phyloP scores from a whole-genome alignment of 352 stramenopile genomes.

The Peronospora belbahrii region DNA sequence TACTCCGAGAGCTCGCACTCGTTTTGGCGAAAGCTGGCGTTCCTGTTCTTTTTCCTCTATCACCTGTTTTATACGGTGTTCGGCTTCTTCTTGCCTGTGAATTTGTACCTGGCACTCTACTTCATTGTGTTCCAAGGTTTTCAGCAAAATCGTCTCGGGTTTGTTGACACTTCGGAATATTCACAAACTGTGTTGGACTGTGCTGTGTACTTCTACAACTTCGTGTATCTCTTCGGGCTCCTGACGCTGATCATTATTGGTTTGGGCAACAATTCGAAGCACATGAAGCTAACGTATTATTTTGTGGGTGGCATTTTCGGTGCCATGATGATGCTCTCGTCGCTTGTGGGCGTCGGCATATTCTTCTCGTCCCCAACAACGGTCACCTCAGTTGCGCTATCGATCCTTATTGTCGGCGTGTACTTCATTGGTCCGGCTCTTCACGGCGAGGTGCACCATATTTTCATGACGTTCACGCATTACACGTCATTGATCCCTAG shows the following conservation, averaged over 20 bases:
- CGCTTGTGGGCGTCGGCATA: slow-evolving; percentile 58
- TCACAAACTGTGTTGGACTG: slow-evolving; percentile 46
- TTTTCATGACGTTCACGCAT: slow-evolving; percentile 82
- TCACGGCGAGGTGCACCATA: slow-evolving; percentile 75
- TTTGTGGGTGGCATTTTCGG: slow-evolving; percentile 65
- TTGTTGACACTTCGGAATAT: slow-evolving; percentile 73
- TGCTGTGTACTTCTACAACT: slow-evolving; percentile 74
- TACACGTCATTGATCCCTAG: slow-evolving; percentile 83
- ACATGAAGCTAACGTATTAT: slow-evolving; percentile 85
- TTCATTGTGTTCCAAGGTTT: slow-evolving; percentile 88
- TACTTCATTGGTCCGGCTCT: slow-evolving; percentile 81
- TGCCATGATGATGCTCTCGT: slow-evolving; percentile 77
- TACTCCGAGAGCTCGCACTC: slow-evolving; percentile 81
- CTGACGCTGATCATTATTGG: slow-evolving; percentile 83
- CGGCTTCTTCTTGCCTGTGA: slow-evolving; percentile 66
- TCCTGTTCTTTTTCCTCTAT: slow-evolving; percentile 76
- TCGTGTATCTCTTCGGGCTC: slow-evolving; percentile 67
- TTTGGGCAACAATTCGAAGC: slow-evolving; percentile 82
- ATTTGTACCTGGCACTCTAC: slow-evolving; percentile 77
- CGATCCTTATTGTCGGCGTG: slow-evolving; percentile 60
- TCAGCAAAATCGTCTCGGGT: slow-evolving; percentile 73
- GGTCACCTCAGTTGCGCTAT: slow-evolving; percentile 45
- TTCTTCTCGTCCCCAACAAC: slow-evolving; percentile 62
- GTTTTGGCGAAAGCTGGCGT: slow-evolving; percentile 50
- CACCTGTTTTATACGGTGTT: slow-evolving; percentile 67